A percentile compares a stretch with the other conserved stretches of the same genome.
phyloP scores from a whole-genome alignment of 2,329 filamentous ascomycete genomes.

The Xylaria multiplex region DNA sequence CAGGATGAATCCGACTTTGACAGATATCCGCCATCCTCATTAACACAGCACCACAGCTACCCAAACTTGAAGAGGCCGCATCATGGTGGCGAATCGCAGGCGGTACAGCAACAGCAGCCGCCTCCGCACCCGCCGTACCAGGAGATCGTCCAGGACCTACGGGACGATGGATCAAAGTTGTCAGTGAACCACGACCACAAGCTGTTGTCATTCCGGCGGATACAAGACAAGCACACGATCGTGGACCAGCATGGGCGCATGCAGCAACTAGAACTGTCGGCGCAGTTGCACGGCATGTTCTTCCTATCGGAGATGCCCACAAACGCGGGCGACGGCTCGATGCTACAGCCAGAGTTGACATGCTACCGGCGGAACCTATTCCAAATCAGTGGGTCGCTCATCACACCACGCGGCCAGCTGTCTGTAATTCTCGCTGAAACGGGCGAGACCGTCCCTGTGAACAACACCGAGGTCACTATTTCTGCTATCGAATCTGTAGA shows the following conservation, averaged over 20 bases:
- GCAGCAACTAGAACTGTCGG: conserved; percentile 70
- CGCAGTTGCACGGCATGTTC: conserved; percentile 89
- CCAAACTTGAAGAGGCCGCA: conserved; percentile 67
- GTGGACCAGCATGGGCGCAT: conserved; percentile 68
- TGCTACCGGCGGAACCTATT: conserved; percentile 97
- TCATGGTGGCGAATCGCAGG: conserved; percentile 47
- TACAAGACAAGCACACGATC: conserved; percentile 68
- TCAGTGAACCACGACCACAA: conserved; percentile 70
- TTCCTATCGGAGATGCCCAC: conserved; percentile 84
- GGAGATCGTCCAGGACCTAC: conserved; percentile 69
- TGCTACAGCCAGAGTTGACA: conserved; percentile 82
- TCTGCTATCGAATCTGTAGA: conserved; percentile 96
- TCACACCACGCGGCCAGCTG: conserved; percentile 79
- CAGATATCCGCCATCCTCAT: conserved; percentile 59
- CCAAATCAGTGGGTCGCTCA: conserved; percentile 91
- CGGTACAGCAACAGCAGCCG: conserved; percentile 33
- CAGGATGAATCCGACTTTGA: conserved; percentile 68
- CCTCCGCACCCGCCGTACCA: conserved; percentile 61
- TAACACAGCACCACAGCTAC: conserved; percentile 63
- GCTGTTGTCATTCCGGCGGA: conserved; percentile 66
- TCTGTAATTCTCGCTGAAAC: conserved; percentile 81
- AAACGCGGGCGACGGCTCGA: conserved; percentile 65
- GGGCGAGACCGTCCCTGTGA: conserved; percentile 84
- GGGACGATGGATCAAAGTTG: conserved; percentile 67
- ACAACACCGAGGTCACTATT: conserved; percentile 84